Evolutionary conservation across 176 grass and related monocot genomes (phyloP).

Genomic region (Cenchrus purpureus): DNA sequence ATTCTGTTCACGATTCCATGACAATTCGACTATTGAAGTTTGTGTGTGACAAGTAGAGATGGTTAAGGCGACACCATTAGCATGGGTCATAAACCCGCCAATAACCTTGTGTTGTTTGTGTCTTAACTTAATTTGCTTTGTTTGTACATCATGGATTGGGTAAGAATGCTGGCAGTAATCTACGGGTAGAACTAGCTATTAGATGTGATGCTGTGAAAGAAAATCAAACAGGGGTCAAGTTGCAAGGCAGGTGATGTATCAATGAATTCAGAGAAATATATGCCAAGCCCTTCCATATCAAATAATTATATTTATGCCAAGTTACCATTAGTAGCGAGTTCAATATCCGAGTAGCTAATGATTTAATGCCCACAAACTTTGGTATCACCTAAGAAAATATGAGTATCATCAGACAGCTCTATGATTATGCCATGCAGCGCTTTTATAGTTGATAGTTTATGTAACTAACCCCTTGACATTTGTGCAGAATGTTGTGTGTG

Average conservation of each 20-base stretch:
- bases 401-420: not conserved
- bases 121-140: too few relatives aligned
- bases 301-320: not conserved
- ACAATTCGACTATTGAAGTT: too few relatives aligned
- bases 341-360: not conserved
- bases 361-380: not conserved
- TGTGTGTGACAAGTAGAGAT: too few relatives aligned
- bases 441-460: not conserved
- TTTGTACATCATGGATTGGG: too few relatives aligned
- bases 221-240: not conserved
- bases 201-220: not conserved
- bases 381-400: not conserved
- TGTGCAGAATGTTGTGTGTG: conserved; percentile 46
- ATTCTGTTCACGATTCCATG: too few relatives aligned
- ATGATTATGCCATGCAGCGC: not conserved
- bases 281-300: not conserved
- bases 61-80: too few relatives aligned
- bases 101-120: too few relatives aligned
- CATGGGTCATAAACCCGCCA: too few relatives aligned
- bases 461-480: not conserved
- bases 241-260: not conserved
- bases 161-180: not conserved
- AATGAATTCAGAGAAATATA: not conserved
- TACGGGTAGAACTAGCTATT: not conserved
- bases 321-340: not conserved